Evolutionary conservation across 306 rosid genomes (phyloP).

Genomic region (Acacia acuminata): DNA sequence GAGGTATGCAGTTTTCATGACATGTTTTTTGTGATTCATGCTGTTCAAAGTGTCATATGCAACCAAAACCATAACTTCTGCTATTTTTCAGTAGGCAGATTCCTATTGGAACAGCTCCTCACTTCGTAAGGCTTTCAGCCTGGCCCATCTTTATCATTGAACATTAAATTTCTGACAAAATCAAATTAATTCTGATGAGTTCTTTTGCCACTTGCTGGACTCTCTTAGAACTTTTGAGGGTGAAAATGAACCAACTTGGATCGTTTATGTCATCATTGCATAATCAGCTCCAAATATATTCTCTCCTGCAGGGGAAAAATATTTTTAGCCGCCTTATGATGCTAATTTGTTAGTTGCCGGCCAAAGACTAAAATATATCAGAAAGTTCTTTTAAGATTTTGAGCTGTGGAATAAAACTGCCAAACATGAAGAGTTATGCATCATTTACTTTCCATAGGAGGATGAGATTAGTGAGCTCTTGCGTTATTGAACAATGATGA

Average conservation of each 20-base stretch:
- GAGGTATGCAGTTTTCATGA: slow-evolving; percentile 52
- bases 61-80: background rate
- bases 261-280: no score
- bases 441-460: background rate
- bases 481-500: background rate
- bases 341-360: background rate
- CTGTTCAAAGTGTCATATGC: background rate
- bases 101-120: no score
- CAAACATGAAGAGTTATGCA: background rate
- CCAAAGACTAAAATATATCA: background rate
- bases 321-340: background rate
- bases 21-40: background rate
- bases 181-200: no score
- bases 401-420: background rate
- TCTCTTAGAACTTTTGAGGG: no score
- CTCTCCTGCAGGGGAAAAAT: background rate
- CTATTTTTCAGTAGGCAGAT: background rate
- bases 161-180: no score
- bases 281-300: no score
- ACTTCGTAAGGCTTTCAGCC: no score
- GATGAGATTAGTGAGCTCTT: no score
- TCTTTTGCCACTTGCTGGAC: no score
- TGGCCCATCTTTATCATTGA: no score
- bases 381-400: background rate
- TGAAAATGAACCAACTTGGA: no score